Base-by-base conservation (phyloP, 2,329 filamentous ascomycete species). In the Aspergillus puulaauensis region DNA sequence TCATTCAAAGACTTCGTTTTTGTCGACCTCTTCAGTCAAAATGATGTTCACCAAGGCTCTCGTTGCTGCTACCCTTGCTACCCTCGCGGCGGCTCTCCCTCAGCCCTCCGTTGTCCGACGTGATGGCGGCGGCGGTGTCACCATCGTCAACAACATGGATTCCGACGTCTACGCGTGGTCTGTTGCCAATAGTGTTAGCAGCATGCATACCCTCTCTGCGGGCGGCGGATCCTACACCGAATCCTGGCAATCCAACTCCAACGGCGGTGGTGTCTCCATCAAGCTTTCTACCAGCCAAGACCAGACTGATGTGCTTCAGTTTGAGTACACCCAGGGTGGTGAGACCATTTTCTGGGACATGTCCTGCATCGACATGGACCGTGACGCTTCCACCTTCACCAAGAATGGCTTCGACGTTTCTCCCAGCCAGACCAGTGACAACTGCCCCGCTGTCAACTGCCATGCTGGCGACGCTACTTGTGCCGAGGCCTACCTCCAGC, bases 241-340 rank as follows among this genome's bases (percentile, higher is more conserved):
- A 60, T 43, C 61, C 40, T 77, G 70, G 70, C 65, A 65, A 54
- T 58, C 52, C 60, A 75, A 74, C 67, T 59, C 66, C 61, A 71
- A 74, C 60, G 75, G 73, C 45, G 75, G 75, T 45, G 75, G 75
- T 61, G 64, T 77, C 60, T 77, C 74, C 48, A 75, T 77, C 68
- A 77, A 77, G 71, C 65, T 77, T 40, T 66, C 75, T 57, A 68
- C 69, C 59, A 57, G 61, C 19, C 61, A 66, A 19, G 57, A 63
- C 51, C 70, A 73, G 60, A 40, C 59, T 55, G 68, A 75, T 21
- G 70, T 78, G 46, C 73, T 77, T n/a, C 75, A 78, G 69, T 77
- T 75, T 63, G 73, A 75, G 62, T 75, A 75, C 67, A 75, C 73
- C 52, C 37, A 67, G 49, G 33, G 57, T 9, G 59, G 59, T 23